Evolutionary conservation across 179 eudicot genomes (phyloP), one percentile per base, ranked within the genome.

Genomic region (Heliamphora ciliata): DNA sequence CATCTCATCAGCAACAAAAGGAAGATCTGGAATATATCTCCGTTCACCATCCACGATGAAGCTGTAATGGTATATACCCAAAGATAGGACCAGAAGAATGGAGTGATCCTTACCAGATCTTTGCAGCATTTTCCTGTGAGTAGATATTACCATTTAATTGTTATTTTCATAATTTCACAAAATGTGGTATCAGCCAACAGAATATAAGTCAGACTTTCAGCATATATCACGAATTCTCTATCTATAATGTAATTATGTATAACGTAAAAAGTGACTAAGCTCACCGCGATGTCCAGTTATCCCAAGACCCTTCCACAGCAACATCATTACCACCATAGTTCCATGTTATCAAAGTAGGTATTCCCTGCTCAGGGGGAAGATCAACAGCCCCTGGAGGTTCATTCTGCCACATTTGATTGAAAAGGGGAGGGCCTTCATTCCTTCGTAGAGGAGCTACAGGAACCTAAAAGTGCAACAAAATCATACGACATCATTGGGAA

Each of bases 241-340:
- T 66, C 74, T 21, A 78, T 50, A 44, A 50, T 73, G 63, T 14
- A 56, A n/a, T 44, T 4, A 44, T 44, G 50, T 1, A 44, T 44
- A 77, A 44, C 60, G 77, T 14, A 54, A 40, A 17, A 48, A 4
- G 0, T 76, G 58, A 51, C 50, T 18, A 67, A 15, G 70, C 84
- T 84, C 80, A 92, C 97, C 92, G 90, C 71, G 95, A 88, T 65
- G 83, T 82, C 94, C 93, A 94, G 88, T 90, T 88, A 85, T 93
- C 98, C 98, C 98, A 94, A 47, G 98, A 93, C 78, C 98, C 98
- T 82, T 93, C 96, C 58, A 93, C 93, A 2, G 92, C 87, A 71
- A 94, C 93, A 75, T 87, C 84, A 83, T 87, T 93, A 64, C 97
- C 98, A 78, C 96, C 98, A 82, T 87, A 89, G 84, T 87, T 90